Conservation (phyloP, 495 filamentous ascomycete genomes). For the Hypoxylon rickii region DNA sequence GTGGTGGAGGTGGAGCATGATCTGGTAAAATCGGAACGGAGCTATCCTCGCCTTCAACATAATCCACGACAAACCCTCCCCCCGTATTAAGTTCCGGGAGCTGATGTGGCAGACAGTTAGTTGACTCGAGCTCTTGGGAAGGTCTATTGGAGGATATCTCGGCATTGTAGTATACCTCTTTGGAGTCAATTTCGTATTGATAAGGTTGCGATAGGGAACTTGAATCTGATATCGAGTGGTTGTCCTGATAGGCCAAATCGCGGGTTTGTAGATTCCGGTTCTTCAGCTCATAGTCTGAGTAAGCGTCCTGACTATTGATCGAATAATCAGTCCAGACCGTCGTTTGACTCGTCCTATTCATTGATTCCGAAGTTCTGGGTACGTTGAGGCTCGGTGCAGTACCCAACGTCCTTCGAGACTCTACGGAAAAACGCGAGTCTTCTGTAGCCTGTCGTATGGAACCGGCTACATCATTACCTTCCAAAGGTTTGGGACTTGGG, state of each 20-base stretch:
- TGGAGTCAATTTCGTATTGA: slow-evolving; percentile 26
- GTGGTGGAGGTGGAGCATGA: slow-evolving; percentile 42
- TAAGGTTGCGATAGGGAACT: slow-evolving; percentile 37
- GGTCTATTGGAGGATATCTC: slow-evolving; percentile 24
- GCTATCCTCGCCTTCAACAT: slow-evolving; percentile 31
- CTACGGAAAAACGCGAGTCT: slow-evolving; percentile 31
- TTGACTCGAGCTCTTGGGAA: slow-evolving; percentile 23
- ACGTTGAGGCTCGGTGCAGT: slow-evolving; percentile 43
- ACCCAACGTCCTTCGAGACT: slow-evolving; percentile 35
- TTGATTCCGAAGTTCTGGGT: slow-evolving; percentile 48
- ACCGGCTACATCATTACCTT: slow-evolving; percentile 12
- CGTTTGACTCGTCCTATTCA: slow-evolving; percentile 54
- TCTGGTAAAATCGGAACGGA: slow-evolving; percentile 40
- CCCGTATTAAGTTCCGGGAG: slow-evolving; percentile 45
- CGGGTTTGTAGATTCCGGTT: slow-evolving; percentile 34
- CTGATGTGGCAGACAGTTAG: slow-evolving; percentile 34
- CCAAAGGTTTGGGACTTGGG: slow-evolving; percentile 9
- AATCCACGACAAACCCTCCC: slow-evolving; percentile 38
- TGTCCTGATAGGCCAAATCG: slow-evolving; percentile 34
- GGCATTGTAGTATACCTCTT: slow-evolving; percentile 24
- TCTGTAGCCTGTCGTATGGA: slow-evolving; percentile 17
- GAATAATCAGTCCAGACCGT: slow-evolving; percentile 63
- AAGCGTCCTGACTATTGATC: slow-evolving; percentile 51
- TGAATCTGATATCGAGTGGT: slow-evolving; percentile 34
- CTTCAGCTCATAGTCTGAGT: slow-evolving; percentile 33